Conservation (phyloP, 306 rosid species). For the Hippophae gyantsensis region DNA sequence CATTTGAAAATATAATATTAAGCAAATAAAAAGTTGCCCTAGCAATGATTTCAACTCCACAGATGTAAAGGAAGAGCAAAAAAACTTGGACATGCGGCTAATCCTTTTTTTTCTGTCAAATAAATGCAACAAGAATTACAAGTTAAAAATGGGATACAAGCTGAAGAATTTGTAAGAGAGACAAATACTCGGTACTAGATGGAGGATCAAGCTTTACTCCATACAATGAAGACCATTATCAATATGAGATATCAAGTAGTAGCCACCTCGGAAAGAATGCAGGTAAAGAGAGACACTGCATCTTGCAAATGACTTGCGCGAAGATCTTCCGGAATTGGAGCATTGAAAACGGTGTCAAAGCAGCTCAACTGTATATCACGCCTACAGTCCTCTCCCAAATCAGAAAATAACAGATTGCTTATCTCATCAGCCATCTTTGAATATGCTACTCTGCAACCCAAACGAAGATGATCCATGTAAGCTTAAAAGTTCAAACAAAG, state of each 20-base stretch:
- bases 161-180: no score
- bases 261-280: constrained; percentile 65
- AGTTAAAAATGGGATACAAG: no score
- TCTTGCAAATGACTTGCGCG: constrained; percentile 77
- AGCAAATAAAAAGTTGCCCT: no score
- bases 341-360: constrained; percentile 60
- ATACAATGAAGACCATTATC: no score
- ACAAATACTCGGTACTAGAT: no score
- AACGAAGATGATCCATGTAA: constrained; percentile 8
- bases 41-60: no score
- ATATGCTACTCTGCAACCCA: constrained; percentile 52
- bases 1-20: no score
- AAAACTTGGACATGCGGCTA: no score
- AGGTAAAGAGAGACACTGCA: constrained; percentile 63
- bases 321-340: constrained; percentile 76
- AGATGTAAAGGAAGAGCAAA: no score
- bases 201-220: no score
- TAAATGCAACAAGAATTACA: no score
- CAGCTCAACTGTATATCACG: constrained; percentile 68
- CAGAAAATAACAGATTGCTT: constrained; percentile 54
- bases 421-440: constrained; percentile 86
- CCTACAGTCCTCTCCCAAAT: constrained; percentile 46
- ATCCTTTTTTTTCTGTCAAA: no score
- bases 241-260: not conserved
- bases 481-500: not conserved